phyloP scores from a whole-genome alignment of 169 alveolate species.

The Plasmodium berghei region DNA sequence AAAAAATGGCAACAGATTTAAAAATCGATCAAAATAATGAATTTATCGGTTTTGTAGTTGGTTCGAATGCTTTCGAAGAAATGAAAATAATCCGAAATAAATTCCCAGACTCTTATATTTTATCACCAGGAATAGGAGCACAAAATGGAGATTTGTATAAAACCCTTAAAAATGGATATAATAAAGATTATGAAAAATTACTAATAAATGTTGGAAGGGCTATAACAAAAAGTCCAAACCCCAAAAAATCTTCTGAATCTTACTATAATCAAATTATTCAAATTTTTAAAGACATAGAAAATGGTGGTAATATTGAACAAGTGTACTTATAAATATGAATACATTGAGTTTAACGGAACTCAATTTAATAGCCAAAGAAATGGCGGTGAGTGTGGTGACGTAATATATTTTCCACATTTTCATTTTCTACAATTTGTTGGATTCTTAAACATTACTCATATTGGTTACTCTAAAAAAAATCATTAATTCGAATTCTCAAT shows the following conservation, averaged over 20 bases:
- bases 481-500: no score
- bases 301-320: neutral
- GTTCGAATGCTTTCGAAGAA: slow-evolving; percentile 83
- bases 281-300: slow-evolving; percentile 22
- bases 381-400: no score
- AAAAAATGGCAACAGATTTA: slow-evolving; percentile 49
- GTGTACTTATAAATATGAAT: no score
- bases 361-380: no score
- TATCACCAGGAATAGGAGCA: slow-evolving; percentile 86
- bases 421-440: no score
- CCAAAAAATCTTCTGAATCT: slow-evolving; percentile 21
- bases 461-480: no score
- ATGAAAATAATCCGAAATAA: slow-evolving; percentile 76
- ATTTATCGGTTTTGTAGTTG: slow-evolving; percentile 78
- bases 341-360: no score
- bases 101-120: slow-evolving; percentile 79
- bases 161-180: slow-evolving; percentile 78
- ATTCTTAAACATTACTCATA: no score
- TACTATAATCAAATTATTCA: slow-evolving; percentile 49
- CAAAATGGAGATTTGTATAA: slow-evolving; percentile 84
- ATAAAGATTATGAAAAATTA: slow-evolving; percentile 21
- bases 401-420: no score
- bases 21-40: slow-evolving; percentile 53
- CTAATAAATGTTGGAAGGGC: slow-evolving; percentile 70
- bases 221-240: slow-evolving; percentile 55